These are phyloP conservation scores for Yamadazyma sp. DNA, from an alignment of 1,139 yeast genomes.

Conservation along the genomic window DNA sequence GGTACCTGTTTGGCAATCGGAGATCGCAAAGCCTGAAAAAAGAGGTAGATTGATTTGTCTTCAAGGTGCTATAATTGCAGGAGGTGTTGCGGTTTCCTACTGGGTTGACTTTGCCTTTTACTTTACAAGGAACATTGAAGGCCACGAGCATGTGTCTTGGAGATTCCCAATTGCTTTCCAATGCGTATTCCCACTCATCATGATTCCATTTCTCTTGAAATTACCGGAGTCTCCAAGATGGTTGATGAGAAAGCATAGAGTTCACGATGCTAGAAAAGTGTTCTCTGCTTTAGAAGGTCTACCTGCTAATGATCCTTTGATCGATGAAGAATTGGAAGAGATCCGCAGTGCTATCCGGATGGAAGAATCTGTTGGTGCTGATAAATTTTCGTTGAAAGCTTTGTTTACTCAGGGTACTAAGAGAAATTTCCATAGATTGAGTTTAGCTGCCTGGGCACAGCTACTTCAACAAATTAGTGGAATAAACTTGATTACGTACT, in stretches of 20 bases:
- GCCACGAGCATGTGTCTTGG: slow-evolving; percentile 28
- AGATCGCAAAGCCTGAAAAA: slow-evolving; percentile 32
- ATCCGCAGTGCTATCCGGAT: slow-evolving; percentile 28
- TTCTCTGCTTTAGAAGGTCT: slow-evolving; percentile 44
- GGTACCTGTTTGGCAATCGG: slow-evolving; percentile 42
- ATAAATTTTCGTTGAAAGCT: slow-evolving; percentile 22
- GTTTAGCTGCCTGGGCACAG: slow-evolving; percentile 49
- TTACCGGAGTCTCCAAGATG: slow-evolving; percentile 56
- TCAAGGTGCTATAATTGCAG: slow-evolving; percentile 38
- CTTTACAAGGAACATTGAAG: slow-evolving; percentile 22
- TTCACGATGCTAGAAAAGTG: slow-evolving; percentile 49
- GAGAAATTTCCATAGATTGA: slow-evolving; percentile 48
- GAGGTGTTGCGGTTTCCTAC: slow-evolving; percentile 41
- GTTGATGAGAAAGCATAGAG: slow-evolving; percentile 39
- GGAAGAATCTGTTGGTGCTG: slow-evolving; percentile 25
- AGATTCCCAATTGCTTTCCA: slow-evolving; percentile 52
- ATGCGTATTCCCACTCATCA: slow-evolving; percentile 33
- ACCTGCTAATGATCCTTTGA: slow-evolving; percentile 25
- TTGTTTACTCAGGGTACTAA: slow-evolving; percentile 39
- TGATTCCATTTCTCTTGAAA: slow-evolving; percentile 27
- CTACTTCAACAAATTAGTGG: slow-evolving; percentile 47
- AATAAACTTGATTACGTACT: slow-evolving; percentile 36
- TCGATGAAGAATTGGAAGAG: slow-evolving; percentile 31
- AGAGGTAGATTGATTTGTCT: slow-evolving; percentile 38
- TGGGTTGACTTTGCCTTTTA: slow-evolving; percentile 49